A percentile compares a stretch with the other conserved stretches of the same genome.
Evolutionary conservation across 1,139 yeast species (phyloP).

Genomic region (Kodamaea alishanica): DNA sequence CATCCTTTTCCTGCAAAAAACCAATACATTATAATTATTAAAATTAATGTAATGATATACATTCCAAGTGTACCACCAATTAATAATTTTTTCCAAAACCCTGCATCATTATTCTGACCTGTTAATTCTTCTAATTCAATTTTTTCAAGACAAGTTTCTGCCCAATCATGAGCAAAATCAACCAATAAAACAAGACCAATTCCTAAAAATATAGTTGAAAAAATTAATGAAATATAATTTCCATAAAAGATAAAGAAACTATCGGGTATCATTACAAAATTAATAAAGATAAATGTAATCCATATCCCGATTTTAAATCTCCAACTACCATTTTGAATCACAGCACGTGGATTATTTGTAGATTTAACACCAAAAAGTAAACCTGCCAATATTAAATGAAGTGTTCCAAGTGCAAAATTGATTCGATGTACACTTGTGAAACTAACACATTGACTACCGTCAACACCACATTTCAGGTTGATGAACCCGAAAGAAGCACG

Average conservation of each 20-base stretch:
- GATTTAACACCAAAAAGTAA: constrained; percentile 72
- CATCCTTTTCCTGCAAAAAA: constrained; percentile 86
- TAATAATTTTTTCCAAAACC: constrained; percentile 75
- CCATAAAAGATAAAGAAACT: constrained; percentile 87
- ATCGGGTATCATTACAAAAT: constrained; percentile 79
- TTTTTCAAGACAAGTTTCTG: constrained; percentile 89
- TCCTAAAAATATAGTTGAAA: constrained; percentile 80
- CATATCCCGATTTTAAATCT: constrained; percentile 65
- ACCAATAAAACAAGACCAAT: constrained; percentile 88
- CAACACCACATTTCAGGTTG: constrained; percentile 59
- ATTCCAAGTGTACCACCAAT: constrained; percentile 83
- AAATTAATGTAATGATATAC: constrained; percentile 70
- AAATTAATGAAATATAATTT: constrained; percentile 78
- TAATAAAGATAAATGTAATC: constrained; percentile 51
- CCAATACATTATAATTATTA: constrained; percentile 76
- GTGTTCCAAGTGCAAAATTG: constrained; percentile 79
- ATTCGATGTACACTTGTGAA: constrained; percentile 91
- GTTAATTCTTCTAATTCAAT: constrained; percentile 84
- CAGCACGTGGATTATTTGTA: constrained; percentile 74
- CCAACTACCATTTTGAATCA: constrained; percentile 92
- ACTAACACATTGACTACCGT: constrained; percentile 84
- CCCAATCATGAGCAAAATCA: constrained; percentile 99
- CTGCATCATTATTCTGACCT: constrained; percentile 37
- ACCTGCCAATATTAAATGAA: constrained; percentile 71
- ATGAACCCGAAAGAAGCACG: constrained; percentile 67